Conservation (phyloP, 202 grass and related monocot species). For the Schoenoplectus tabernaemontani region DNA sequence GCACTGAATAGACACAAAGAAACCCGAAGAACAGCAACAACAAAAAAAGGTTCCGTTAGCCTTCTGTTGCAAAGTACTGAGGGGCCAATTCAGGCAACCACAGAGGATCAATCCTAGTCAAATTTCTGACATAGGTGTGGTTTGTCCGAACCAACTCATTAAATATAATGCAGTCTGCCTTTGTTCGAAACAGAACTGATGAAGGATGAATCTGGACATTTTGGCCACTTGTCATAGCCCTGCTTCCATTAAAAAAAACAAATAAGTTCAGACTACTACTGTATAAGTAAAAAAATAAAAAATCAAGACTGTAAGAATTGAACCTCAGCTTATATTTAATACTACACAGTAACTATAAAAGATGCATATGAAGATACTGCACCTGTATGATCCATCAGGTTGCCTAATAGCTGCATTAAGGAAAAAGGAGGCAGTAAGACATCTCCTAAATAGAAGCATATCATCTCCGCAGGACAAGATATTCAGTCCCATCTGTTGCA, state of each 20-base stretch:
- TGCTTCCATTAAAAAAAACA: conserved; percentile 19
- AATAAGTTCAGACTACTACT: background rate
- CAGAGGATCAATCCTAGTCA: conserved; percentile 67
- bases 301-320: background rate
- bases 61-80: background rate
- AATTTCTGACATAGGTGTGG: conserved; percentile 62
- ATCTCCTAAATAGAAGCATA: conserved; percentile 63
- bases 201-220: conserved; percentile 79
- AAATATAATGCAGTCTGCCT: conserved; percentile 69
- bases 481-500: conserved; percentile 59
- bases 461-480: conserved; percentile 69
- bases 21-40: background rate
- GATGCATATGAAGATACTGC: background rate
- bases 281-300: background rate
- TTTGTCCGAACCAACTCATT: conserved; percentile 74
- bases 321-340: background rate
- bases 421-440: conserved; percentile 71
- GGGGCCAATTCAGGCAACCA: conserved; percentile 64
- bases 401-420: conserved; percentile 70
- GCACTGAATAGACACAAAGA: background rate
- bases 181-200: conserved; percentile 55
- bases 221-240: conserved; percentile 56
- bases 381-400: conserved; percentile 82
- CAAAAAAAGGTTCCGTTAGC: background rate
- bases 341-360: background rate